A percentile compares a stretch with the other conserved stretches of the same genome.
Conservation (phyloP, 2,329 filamentous ascomycete genomes). For the Lecanicillium sp. region DNA sequence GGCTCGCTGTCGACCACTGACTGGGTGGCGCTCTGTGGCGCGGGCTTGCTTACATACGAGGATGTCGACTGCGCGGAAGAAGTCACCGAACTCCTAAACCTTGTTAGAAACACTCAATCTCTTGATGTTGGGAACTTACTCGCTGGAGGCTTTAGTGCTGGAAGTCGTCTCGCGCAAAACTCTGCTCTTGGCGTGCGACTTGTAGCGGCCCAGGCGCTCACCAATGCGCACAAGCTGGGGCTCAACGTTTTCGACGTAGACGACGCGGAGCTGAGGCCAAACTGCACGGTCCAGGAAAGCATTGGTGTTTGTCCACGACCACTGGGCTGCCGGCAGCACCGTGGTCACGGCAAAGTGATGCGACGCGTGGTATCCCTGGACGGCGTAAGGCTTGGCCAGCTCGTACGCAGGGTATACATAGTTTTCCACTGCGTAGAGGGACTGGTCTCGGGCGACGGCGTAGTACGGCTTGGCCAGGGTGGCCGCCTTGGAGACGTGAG, state of each 20-base stretch:
- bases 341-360: constrained; percentile 63
- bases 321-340: constrained; percentile 65
- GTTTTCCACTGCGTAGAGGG: constrained; percentile 63
- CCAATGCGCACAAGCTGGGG: constrained; percentile 91
- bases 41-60: constrained; percentile 29
- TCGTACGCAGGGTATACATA: constrained; percentile 71
- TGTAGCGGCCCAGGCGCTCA: constrained; percentile 76
- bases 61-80: constrained; percentile 22
- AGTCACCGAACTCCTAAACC: not conserved
- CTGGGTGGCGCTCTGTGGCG: constrained; percentile 24
- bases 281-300: constrained; percentile 69
- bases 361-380: constrained; percentile 60
- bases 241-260: constrained; percentile 90
- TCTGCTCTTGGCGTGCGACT: constrained; percentile 31
- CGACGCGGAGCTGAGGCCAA: constrained; percentile 71
- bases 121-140: constrained; percentile 21
- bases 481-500: constrained; percentile 61
- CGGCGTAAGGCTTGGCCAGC: constrained; percentile 66
- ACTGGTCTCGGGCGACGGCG: constrained; percentile 54
- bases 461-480: constrained; percentile 65
- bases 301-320: constrained; percentile 62
- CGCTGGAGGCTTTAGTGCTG: not conserved
- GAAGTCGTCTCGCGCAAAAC: constrained; percentile 1
- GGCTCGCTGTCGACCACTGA: constrained; percentile 11
- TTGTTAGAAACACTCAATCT: not conserved